Conservation (phyloP, 495 filamentous ascomycete species). For the Podospora conica region DNA sequence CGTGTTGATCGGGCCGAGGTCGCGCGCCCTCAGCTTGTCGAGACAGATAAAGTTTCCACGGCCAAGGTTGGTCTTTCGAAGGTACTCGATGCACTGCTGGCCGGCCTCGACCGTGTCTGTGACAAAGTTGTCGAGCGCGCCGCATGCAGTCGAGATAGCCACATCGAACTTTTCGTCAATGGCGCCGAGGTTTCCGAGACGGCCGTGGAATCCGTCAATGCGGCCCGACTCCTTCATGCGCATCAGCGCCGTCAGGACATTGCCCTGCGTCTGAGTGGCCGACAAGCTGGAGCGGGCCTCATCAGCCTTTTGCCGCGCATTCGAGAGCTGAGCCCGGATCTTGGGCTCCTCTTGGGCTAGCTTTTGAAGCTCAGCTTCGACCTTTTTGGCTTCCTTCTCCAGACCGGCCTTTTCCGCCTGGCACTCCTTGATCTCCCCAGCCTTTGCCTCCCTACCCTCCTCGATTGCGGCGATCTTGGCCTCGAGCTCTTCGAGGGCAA, state of each 20-base stretch:
- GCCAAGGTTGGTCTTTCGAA: slow-evolving; percentile 96
- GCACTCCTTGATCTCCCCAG: slow-evolving; percentile 67
- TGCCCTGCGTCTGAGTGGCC: slow-evolving; percentile 84
- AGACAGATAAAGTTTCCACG: slow-evolving; percentile 95
- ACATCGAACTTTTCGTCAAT: slow-evolving; percentile 94
- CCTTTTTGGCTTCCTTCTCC: slow-evolving; percentile 64
- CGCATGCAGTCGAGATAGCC: slow-evolving; percentile 93
- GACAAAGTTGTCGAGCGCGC: slow-evolving; percentile 86
- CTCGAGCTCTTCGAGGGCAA: slow-evolving; percentile 77
- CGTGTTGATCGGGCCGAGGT: slow-evolving; percentile 72
- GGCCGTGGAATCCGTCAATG: slow-evolving; percentile 93
- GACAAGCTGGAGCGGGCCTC: slow-evolving; percentile 87
- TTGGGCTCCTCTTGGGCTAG: slow-evolving; percentile 71
- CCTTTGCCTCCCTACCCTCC: slow-evolving; percentile 61
- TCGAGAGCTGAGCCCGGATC: slow-evolving; percentile 72
- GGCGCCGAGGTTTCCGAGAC: slow-evolving; percentile 89
- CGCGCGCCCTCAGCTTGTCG: slow-evolving; percentile 70
- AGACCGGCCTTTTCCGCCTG: slow-evolving; percentile 63
- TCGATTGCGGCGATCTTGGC: slow-evolving; percentile 68
- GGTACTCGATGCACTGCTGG: slow-evolving; percentile 94
- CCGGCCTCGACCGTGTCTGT: slow-evolving; percentile 92
- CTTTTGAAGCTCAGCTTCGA: slow-evolving; percentile 65
- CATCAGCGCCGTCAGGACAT: slow-evolving; percentile 86
- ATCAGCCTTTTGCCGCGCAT: slow-evolving; percentile 85
- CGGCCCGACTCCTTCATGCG: slow-evolving; percentile 91